Evolutionary conservation across 495 filamentous ascomycete genomes (phyloP).

Genomic region (Eremomyces bilateralis): DNA sequence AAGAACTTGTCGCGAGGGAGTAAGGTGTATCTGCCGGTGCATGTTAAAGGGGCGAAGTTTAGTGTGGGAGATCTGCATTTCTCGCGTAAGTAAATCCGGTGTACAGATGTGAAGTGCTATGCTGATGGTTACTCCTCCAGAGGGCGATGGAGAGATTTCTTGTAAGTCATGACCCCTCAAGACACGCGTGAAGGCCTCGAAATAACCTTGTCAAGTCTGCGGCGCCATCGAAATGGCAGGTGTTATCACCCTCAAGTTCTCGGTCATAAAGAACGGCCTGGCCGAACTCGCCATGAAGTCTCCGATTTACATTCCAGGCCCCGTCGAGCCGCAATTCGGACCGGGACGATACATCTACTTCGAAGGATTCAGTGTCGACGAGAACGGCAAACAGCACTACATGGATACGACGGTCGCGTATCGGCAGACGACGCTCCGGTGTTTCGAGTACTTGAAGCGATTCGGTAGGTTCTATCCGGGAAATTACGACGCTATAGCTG

Average conservation of each 20-base stretch:
- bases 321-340: constrained; percentile 80
- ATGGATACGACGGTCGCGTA: constrained; percentile 87
- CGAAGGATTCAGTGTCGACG: constrained; percentile 86
- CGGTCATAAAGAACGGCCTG: constrained; percentile 68
- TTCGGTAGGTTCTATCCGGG: constrained; percentile 37
- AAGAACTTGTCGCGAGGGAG: constrained; percentile 74
- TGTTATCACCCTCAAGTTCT: constrained; percentile 77
- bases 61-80: constrained; percentile 85
- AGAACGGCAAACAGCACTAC: constrained; percentile 81
- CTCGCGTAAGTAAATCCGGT: too few relatives aligned
- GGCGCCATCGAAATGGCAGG: constrained; percentile 96
- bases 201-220: constrained; percentile 28
- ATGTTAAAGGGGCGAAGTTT: constrained; percentile 76
- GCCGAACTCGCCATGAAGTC: constrained; percentile 57
- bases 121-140: too few relatives aligned
- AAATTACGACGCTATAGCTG: background rate
- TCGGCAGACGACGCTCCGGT: constrained; percentile 58
- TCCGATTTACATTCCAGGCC: constrained; percentile 76
- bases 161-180: too few relatives aligned
- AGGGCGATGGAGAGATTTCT: constrained; percentile 85
- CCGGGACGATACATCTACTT: constrained; percentile 76
- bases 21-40: constrained; percentile 76
- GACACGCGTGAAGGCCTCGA: background rate
- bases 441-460: constrained; percentile 69
- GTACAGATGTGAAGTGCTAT: too few relatives aligned